These are phyloP conservation scores for Alternaria incomplexa DNA, from an alignment of 2,329 filamentous ascomycete genomes.

Conservation along the genomic window DNA sequence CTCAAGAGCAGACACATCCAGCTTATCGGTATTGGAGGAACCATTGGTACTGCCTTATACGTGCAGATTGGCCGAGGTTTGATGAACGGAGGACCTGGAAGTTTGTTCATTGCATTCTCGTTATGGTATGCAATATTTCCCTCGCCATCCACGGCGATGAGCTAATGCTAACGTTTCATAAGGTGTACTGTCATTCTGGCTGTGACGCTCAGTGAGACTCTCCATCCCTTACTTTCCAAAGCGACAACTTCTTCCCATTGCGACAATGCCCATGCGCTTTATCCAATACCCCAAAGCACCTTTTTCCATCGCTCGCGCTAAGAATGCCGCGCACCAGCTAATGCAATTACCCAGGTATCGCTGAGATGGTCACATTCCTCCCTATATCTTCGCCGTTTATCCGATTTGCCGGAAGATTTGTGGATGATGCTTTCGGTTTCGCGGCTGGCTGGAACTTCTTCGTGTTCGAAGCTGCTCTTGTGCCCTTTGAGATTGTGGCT, in stretches of 20 bases:
- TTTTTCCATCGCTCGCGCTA: not conserved
- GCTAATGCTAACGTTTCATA: not conserved
- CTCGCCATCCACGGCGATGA: not conserved
- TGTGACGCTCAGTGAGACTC: conserved; percentile 49
- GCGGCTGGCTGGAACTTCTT: conserved; percentile 78
- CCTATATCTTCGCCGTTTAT: conserved; percentile 82
- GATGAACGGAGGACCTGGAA: conserved; percentile 55
- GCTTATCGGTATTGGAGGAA: conserved; percentile 55
- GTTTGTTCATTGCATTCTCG: conserved; percentile 54
- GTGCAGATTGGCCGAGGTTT: conserved; percentile 55
- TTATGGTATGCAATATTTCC: conserved; percentile 46
- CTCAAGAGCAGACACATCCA: conserved; percentile 56
- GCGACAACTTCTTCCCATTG: conserved; percentile 26
- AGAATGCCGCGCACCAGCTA: conserved; percentile 21
- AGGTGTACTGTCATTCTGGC: conserved; percentile 53
- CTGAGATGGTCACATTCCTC: conserved; percentile 78
- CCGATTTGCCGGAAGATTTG: conserved; percentile 75
- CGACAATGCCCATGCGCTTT: conserved; percentile 26
- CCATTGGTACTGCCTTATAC: conserved; percentile 57
- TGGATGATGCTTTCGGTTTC: conserved; percentile 77
- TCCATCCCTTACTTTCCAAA: conserved; percentile 21
- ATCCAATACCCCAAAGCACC: conserved; percentile 18
- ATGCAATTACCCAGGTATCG: conserved; percentile 55
- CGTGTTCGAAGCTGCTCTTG: conserved; percentile 70
- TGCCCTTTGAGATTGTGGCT: conserved; percentile 70